Base-by-base conservation (phyloP, 2,329 filamentous ascomycete species). In the Trichoderma sp. region DNA sequence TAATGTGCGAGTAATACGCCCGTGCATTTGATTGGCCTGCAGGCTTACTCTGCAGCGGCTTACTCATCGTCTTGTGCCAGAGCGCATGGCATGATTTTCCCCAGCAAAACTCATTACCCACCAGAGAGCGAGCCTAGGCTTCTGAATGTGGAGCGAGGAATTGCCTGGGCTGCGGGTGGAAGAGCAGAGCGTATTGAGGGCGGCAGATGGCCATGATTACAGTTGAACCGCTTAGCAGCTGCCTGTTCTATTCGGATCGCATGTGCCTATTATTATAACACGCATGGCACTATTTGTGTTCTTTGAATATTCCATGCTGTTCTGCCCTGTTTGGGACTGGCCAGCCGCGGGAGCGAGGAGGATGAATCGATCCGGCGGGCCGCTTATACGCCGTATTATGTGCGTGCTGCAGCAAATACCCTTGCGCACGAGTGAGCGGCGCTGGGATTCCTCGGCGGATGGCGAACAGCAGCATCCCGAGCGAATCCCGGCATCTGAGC, bases 381-480 rank as follows among this genome's bases (percentile, higher is more conserved):
- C 49, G 63, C 63, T 58, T 29, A 29, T 58, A 3, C n/a, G 27
- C 55, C 27, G 43, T 66, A 43, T 43, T 7, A 43, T 43, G 40
- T 43, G 8, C 40, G 19, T 43, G 40, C 40, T 43, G 40, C 40
- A 43, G 40, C 40, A 43, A 40, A 40, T 40, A 56, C 43, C 49
- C 53, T 29, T 29, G 63, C 40, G n/a, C 52, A 37, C 7, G 5
- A n/a, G 47, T 49, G 47, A 43, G 40, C 40, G 37, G 59, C 19
- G 16, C 2, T 33, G 43, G 47, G 52, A n/a, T 56, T 24, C n/a
- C 55, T 21, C 29, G 62, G 35, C 52, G 52, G 29, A 35, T 55
- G 52, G 16, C 31, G 63, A 33, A 24, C 35, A 14, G 40, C 62
- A 55, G 55, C 55, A 21, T 57, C 13, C 63, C 63, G 63, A 66